Evolutionary conservation across 1,139 yeast genomes (phyloP).

Genomic region (Schwanniomyces etchellsii): DNA sequence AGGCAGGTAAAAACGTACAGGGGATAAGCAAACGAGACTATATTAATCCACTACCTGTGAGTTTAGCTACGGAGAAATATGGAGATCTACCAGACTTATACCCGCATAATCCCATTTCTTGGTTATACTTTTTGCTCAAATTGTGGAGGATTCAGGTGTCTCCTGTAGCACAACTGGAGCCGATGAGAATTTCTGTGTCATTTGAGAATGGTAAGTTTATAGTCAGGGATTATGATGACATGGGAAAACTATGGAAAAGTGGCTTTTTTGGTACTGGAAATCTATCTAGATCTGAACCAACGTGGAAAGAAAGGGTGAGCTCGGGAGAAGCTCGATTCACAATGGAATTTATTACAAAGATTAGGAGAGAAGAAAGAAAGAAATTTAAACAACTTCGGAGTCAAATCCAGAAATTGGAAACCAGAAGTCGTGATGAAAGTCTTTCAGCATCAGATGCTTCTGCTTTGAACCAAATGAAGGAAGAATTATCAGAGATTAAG

Average conservation of each 20-base stretch:
- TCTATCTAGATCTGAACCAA: slow-evolving; percentile 85
- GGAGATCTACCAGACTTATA: slow-evolving; percentile 40
- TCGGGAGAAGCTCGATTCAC: slow-evolving; percentile 13
- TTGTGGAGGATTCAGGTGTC: slow-evolving; percentile 20
- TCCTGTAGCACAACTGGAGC: slow-evolving; percentile 21
- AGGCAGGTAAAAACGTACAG: too few species aligned
- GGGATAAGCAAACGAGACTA: slow-evolving; percentile 13
- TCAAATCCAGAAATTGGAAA: slow-evolving; percentile 30
- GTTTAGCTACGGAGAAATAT: slow-evolving; percentile 28
- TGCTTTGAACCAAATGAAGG: slow-evolving; percentile 23
- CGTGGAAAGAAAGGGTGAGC: slow-evolving; percentile 60
- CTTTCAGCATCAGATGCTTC: slow-evolving; percentile 20
- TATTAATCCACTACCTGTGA: slow-evolving; percentile 45
- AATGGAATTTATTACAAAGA: slow-evolving; percentile 72
- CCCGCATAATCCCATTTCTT: slow-evolving; percentile 58
- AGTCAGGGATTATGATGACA: slow-evolving; percentile 41
- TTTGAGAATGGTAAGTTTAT: slow-evolving; percentile 34
- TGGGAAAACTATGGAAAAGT: slow-evolving; percentile 65
- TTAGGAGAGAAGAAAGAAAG: slow-evolving; percentile 67
- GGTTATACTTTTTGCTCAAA: slow-evolving; percentile 41
- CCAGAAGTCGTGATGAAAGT: slow-evolving; percentile 19
- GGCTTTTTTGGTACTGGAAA: slow-evolving; percentile 96
- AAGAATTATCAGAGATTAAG: slow-evolving; percentile 16
- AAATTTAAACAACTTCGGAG: slow-evolving; percentile 59
- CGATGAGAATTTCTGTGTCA: slow-evolving; percentile 18